A percentile compares a stretch with the other conserved stretches of the same genome.
Conservation (phyloP, 2,329 filamentous ascomycete species). For the Aspergillus costaricaensis region DNA sequence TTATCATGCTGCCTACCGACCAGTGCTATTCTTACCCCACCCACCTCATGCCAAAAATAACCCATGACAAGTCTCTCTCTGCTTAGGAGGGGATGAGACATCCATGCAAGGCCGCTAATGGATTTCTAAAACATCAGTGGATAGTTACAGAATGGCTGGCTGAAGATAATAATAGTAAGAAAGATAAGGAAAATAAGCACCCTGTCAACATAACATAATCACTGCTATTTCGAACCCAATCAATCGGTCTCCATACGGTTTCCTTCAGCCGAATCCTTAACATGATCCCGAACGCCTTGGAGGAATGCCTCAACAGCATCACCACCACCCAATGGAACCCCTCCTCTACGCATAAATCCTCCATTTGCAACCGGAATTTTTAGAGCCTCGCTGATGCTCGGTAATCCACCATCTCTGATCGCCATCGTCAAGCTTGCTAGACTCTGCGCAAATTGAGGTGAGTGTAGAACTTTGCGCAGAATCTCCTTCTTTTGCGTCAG, state of each 20-base stretch:
- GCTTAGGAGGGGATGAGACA: not conserved
- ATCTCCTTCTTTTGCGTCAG: conserved; percentile 76
- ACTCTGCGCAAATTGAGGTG: conserved; percentile 88
- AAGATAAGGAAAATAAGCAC: conserved; percentile 10
- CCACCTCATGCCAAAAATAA: conserved; percentile 11
- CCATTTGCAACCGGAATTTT: conserved; percentile 78
- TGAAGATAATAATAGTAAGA: not conserved
- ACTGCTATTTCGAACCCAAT: conserved; percentile 14
- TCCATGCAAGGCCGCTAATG: conserved; percentile 9
- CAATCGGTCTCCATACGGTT: conserved; percentile 49
- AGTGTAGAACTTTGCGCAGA: conserved; percentile 77
- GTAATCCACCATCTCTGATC: conserved; percentile 83
- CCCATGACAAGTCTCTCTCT: not conserved
- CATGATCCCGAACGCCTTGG: conserved; percentile 79
- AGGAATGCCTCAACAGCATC: conserved; percentile 91
- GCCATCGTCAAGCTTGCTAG: conserved; percentile 83
- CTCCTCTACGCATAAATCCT: conserved; percentile 76
- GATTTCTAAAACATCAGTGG: conserved; percentile 1
- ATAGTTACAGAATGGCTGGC: not conserved
- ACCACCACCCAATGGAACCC: conserved; percentile 81
- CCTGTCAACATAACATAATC: conserved; percentile 17
- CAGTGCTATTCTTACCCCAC: conserved; percentile 3
- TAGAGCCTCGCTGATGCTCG: conserved; percentile 84
- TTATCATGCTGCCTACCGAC: conserved; percentile 8
- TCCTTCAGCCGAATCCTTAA: conserved; percentile 56